Conservation (phyloP, 2,329 filamentous ascomycete genomes). For the Phyllosticta citriasiana region DNA sequence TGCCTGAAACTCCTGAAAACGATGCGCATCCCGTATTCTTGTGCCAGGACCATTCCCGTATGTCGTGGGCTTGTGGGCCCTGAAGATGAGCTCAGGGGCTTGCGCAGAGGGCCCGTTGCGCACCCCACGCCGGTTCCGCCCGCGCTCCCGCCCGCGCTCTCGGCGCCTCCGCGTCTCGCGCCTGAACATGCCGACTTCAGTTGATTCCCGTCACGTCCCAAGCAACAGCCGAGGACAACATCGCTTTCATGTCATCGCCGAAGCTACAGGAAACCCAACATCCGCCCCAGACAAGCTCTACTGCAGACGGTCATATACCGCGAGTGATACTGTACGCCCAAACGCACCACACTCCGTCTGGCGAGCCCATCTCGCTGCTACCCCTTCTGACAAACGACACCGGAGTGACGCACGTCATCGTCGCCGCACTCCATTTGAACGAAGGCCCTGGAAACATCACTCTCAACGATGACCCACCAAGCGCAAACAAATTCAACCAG, state of each 20-base stretch:
- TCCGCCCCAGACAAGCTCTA: background rate
- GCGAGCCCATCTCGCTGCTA: conserved; percentile 50
- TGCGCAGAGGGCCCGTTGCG: background rate
- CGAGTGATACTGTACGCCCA: conserved; percentile 53
- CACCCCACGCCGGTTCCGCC: background rate
- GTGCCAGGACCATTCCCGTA: background rate
- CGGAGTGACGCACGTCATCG: conserved; percentile 68
- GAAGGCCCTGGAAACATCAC: conserved; percentile 55
- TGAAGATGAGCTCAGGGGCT: background rate
- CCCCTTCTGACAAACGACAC: conserved; percentile 51
- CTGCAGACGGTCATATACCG: conserved; percentile 13
- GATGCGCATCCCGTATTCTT: background rate
- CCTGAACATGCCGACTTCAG: background rate
- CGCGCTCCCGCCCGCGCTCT: background rate
- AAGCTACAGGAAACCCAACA: conserved; percentile 2
- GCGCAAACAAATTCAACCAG: conserved; percentile 55
- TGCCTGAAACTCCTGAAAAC: background rate
- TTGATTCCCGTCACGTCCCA: background rate
- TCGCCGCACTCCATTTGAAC: conserved; percentile 81
- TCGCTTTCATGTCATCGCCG: conserved; percentile 15
- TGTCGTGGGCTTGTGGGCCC: background rate
- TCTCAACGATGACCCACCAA: conserved; percentile 69
- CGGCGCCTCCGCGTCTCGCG: background rate
- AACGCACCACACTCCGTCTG: conserved; percentile 46
- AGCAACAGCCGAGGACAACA: background rate